A percentile compares a stretch with the other conserved stretches of the same genome.
These are phyloP conservation scores for Paramecium octaurelia DNA, from an alignment of 73 alveolate genomes.

Conservation along the genomic window DNA sequence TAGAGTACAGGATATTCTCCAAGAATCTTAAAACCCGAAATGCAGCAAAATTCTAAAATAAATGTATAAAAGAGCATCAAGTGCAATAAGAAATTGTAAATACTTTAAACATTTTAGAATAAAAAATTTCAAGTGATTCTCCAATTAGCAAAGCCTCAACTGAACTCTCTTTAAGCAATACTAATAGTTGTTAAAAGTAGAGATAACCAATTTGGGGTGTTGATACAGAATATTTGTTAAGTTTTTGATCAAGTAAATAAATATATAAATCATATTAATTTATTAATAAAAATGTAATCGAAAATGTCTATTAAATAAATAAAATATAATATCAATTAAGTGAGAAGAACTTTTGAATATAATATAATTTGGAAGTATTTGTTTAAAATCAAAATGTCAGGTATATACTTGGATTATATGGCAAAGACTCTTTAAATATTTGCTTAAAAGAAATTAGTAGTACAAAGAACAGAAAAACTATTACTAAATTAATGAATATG, in stretches of 20 bases:
- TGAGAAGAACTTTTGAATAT: neutral
- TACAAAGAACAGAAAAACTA: too few relatives aligned
- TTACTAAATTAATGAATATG: too few relatives aligned
- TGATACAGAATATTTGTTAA: neutral
- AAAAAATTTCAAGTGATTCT: neutral
- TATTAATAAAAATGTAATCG: neutral
- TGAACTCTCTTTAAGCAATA: neutral
- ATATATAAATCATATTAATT: neutral
- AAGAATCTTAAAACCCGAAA: neutral
- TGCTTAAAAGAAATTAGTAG: too few relatives aligned
- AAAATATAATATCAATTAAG: neutral
- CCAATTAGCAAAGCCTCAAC: neutral
- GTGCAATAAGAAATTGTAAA: neutral
- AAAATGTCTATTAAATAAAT: neutral
- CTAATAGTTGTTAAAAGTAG: constrained; percentile 25
- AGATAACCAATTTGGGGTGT: neutral
- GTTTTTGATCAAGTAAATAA: neutral
- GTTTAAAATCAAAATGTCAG: too few relatives aligned
- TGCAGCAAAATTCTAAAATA: neutral
- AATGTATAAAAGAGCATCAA: neutral
- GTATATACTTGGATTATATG: too few relatives aligned
- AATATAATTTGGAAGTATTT: too few relatives aligned
- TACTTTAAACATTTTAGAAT: neutral
- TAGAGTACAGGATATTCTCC: neutral
- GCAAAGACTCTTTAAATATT: too few relatives aligned